These are phyloP conservation scores for Protomyces lactucae-debilis DNA, from an alignment of 1,139 yeast genomes.

Conservation along the genomic window DNA sequence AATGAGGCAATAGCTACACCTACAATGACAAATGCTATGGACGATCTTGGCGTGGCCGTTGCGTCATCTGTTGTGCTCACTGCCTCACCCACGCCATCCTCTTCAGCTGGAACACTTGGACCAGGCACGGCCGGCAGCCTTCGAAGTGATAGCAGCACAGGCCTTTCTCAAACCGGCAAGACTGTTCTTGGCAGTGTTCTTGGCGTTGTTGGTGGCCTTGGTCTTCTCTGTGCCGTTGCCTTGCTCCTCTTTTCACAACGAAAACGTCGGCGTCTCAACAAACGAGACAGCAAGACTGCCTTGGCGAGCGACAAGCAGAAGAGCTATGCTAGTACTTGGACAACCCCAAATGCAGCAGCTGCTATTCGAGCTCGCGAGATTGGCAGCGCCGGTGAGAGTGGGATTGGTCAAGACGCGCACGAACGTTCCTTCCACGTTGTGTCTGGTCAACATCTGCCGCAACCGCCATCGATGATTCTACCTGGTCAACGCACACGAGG, in stretches of 20 bases:
- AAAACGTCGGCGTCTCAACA: background rate
- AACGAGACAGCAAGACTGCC: background rate
- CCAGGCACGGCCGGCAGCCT: background rate
- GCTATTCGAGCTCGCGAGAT: background rate
- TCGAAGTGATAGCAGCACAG: background rate
- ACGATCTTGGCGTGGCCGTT: background rate
- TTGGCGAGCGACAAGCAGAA: background rate
- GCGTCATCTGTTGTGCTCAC: background rate
- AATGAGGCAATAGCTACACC: background rate
- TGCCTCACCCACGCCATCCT: background rate
- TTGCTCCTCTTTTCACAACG: background rate
- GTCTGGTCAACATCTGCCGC: background rate
- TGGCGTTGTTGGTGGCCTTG: background rate
- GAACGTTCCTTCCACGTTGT: background rate
- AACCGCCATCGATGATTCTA: background rate
- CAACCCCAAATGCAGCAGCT: background rate
- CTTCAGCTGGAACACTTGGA: background rate
- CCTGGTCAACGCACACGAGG: background rate
- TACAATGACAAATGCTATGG: background rate
- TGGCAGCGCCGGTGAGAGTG: background rate
- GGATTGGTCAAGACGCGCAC: background rate
- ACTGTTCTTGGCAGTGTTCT: background rate
- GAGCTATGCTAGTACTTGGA: background rate
- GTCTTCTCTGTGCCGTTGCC: background rate
- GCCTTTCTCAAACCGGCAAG: background rate